phyloP scores from a whole-genome alignment of 306 rosid genomes.

The Castanea sativa region DNA sequence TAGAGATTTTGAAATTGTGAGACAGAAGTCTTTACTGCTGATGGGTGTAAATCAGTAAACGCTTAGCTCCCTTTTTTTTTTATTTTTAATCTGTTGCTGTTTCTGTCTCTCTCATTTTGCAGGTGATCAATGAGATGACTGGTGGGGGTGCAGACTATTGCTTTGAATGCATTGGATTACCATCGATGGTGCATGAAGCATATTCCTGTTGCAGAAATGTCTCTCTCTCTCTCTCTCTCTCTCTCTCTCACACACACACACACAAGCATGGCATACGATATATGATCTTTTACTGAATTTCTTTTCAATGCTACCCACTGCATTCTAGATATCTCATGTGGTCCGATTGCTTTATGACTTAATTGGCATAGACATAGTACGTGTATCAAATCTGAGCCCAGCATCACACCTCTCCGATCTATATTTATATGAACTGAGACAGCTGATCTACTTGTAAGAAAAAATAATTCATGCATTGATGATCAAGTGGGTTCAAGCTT shows the following conservation, averaged over 20 bases:
- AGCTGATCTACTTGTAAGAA: no score
- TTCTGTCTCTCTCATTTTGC: slow-evolving; percentile 10
- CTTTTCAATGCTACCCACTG: no score
- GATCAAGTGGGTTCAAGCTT: no score
- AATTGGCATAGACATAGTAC: no score
- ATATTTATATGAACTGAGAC: no score
- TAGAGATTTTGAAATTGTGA: not conserved
- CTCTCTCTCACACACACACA: not conserved
- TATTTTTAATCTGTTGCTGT: not conserved
- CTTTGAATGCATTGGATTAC: slow-evolving; percentile 77
- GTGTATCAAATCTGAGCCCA: no score
- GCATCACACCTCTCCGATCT: no score
- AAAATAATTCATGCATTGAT: no score
- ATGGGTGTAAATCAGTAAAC: no score
- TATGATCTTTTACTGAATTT: not conserved
- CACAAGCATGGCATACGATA: not conserved
- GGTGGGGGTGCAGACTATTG: slow-evolving; percentile 82
- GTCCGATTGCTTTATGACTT: no score
- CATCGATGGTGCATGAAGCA: slow-evolving; percentile 74
- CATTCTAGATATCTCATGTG: no score
- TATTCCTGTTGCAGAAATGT: slow-evolving; percentile 75
- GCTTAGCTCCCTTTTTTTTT: not conserved
- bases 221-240: slow-evolving; percentile 2
- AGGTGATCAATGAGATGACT: slow-evolving; percentile 66
- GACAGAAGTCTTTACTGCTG: no score